Percentiles rank a stretch among this genome's conserved stretches.
Conservation (phyloP, 108 stramenopile species). For the Nitzschia sp. region DNA sequence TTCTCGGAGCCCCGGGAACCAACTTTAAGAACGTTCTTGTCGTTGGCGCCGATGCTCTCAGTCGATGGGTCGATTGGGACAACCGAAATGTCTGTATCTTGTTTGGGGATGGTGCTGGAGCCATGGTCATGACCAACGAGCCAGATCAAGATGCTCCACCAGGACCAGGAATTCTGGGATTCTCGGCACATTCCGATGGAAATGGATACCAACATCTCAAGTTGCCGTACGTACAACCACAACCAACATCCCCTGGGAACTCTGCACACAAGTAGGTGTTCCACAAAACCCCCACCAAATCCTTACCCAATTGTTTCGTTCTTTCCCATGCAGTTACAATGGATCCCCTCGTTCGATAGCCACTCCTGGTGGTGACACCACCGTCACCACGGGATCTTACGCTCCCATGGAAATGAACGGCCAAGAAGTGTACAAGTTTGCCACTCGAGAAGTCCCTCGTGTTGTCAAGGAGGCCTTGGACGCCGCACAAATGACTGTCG, state of each 20-base stretch:
- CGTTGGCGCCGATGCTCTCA: slow-evolving; percentile 91
- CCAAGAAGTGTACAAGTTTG: slow-evolving; percentile 94
- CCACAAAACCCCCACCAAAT: not conserved
- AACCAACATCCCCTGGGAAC: too few species aligned
- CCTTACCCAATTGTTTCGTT: not conserved
- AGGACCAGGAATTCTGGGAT: slow-evolving; percentile 81
- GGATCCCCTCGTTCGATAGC: slow-evolving; percentile 64
- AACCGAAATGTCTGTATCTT: slow-evolving; percentile 94
- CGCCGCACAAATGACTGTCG: slow-evolving; percentile 80
- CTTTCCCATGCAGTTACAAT: slow-evolving; percentile 50
- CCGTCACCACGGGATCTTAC: slow-evolving; percentile 75
- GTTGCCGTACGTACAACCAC: slow-evolving; percentile 54
- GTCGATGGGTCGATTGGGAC: slow-evolving; percentile 95
- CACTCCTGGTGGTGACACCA: slow-evolving; percentile 69
- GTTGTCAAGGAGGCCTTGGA: slow-evolving; percentile 90
- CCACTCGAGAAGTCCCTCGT: slow-evolving; percentile 89
- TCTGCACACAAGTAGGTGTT: too few species aligned
- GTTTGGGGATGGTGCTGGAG: slow-evolving; percentile 97
- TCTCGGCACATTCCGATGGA: slow-evolving; percentile 92
- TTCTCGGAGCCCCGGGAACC: slow-evolving; percentile 51
- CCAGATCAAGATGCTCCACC: slow-evolving; percentile 25
- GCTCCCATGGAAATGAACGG: slow-evolving; percentile 88
- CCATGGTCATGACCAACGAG: slow-evolving; percentile 82
- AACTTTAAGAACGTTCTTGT: slow-evolving; percentile 80
- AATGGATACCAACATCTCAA: slow-evolving; percentile 80